Base-by-base conservation (phyloP, 441 rosid species). In the Pelargonium myrrhifolium region DNA sequence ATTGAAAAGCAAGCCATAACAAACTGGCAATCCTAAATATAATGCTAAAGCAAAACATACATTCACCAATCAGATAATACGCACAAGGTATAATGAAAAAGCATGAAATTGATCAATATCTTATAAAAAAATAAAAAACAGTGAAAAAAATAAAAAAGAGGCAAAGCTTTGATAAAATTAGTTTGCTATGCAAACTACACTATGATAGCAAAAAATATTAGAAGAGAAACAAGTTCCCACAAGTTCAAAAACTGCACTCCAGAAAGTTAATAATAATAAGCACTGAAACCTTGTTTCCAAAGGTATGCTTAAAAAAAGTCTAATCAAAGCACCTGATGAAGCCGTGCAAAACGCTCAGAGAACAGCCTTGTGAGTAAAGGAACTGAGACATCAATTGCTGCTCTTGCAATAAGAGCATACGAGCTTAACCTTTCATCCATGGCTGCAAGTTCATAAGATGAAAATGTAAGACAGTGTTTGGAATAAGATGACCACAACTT, bases 391-490 rank as follows among this genome's bases (percentile, higher is more conserved):
- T 87, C 96, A 68, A 84, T 79, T 70, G 98, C 85, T 61, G 90
- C 96, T 86, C 99, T 88, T 58, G 91, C 99, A 76, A 94, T 88
- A 79, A 94, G 96, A 58, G 98, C 98, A 86, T 94, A 94, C 58
- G 98, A 92, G 72, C 84, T 86, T 77, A 94, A 82, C 72, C 99
- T 87, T 78, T 92, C 99, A 72, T 94, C 94, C 99, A 94, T 94
- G 55, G 92, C 99, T 94, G 89, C 75, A 80, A 78, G 59, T 66
- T 21, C 59, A 78, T 42, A 64, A 43, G 71, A 75, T 40, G 49
- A 69, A 20, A 35, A 68, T 61, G 45, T 67, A 64, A 11, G 28
- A 64, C 18, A 47, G 56, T 62, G 40, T 61, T 61, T 35, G 40
- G 53, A 49, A 26, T 5, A 63, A 26, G 67, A 40, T 55, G 60